A percentile compares a stretch with the other conserved stretches of the same genome.
Evolutionary conservation across 306 rosid genomes (phyloP).

Genomic region (Dalbergia cochinchinensis): DNA sequence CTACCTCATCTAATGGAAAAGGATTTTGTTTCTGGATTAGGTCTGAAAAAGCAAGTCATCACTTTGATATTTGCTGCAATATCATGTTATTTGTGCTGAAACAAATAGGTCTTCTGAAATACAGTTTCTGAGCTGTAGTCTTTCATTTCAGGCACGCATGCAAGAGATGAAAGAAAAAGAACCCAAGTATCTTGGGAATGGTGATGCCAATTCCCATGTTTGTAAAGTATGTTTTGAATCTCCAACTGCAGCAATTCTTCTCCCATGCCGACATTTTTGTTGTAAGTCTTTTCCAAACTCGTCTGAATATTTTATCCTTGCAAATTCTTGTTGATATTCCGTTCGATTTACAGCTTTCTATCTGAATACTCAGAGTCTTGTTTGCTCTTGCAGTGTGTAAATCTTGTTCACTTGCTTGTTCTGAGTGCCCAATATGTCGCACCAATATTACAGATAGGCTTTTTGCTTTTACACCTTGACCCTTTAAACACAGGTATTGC

Average conservation of each 20-base stretch:
- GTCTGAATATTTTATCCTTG: conserved; percentile 6
- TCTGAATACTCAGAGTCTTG: conserved; percentile 31
- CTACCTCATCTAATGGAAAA: background rate
- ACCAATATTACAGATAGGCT: conserved; percentile 96
- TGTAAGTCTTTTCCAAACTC: conserved; percentile 61
- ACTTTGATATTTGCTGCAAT: conserved; percentile 25
- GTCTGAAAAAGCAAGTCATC: conserved; percentile 7
- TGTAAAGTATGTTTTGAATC: conserved; percentile 98
- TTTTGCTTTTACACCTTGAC: conserved; percentile 88
- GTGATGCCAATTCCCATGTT: conserved; percentile 88
- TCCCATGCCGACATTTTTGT: conserved; percentile 98
- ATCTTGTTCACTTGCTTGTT: conserved; percentile 97
- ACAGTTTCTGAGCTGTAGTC: conserved; percentile 6
- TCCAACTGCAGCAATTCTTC: conserved; percentile 95
- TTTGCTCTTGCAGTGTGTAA: conserved; percentile 71
- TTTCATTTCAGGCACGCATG: conserved; percentile 86
- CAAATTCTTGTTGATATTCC: conserved; percentile 10
- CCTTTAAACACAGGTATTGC: conserved; percentile 57
- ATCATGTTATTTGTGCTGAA: conserved; percentile 2
- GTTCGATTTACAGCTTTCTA: conserved; percentile 3
- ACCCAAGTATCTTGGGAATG: conserved; percentile 75
- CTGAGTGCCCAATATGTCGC: conserved; percentile 97
- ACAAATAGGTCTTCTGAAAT: conserved; percentile 11
- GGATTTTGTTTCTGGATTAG: background rate
- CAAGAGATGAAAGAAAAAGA: conserved; percentile 98